Evolutionary conservation across 805 yeast genomes (phyloP).

Genomic region (Lipomyces sp.): DNA sequence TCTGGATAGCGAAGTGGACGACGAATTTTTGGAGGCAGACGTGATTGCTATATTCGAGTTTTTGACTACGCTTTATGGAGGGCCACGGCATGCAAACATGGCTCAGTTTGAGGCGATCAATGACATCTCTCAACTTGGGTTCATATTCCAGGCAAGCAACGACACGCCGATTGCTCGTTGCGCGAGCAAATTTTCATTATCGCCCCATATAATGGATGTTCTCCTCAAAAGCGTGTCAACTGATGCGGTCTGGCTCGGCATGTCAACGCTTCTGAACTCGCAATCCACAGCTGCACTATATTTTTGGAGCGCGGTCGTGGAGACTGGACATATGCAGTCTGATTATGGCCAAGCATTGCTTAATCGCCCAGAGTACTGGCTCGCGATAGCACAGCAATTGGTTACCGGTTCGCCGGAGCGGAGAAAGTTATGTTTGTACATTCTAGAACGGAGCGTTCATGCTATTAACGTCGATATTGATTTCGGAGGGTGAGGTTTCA

Average conservation of each 20-base stretch:
- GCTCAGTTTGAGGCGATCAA: neutral
- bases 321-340: slow-evolving; percentile 1
- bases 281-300: slow-evolving; percentile 18
- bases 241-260: neutral
- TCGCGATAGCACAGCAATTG: slow-evolving; percentile 7
- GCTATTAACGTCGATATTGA: slow-evolving; percentile 7
- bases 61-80: slow-evolving; percentile 9
- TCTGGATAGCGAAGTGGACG: neutral
- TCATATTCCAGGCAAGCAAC: slow-evolving; percentile 11
- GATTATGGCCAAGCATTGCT: slow-evolving; percentile 11
- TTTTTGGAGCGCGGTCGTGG: slow-evolving; percentile 18
- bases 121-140: slow-evolving; percentile 6
- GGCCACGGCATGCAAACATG: neutral
- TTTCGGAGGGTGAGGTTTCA: slow-evolving; percentile 19
- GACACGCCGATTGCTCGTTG: slow-evolving; percentile 11
- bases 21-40: neutral
- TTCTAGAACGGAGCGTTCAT: slow-evolving; percentile 16
- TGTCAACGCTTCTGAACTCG: neutral
- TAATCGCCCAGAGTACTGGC: slow-evolving; percentile 16
- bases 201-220: slow-evolving; percentile 1
- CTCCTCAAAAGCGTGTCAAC: slow-evolving; percentile 4
- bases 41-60: slow-evolving; percentile 6
- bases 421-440: slow-evolving; percentile 22
- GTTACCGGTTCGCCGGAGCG: slow-evolving; percentile 27
- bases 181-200: slow-evolving; percentile 11